Evolutionary conservation across 129 eudicot species (phyloP).

Genomic region (Chrysanthemum makinoi): DNA sequence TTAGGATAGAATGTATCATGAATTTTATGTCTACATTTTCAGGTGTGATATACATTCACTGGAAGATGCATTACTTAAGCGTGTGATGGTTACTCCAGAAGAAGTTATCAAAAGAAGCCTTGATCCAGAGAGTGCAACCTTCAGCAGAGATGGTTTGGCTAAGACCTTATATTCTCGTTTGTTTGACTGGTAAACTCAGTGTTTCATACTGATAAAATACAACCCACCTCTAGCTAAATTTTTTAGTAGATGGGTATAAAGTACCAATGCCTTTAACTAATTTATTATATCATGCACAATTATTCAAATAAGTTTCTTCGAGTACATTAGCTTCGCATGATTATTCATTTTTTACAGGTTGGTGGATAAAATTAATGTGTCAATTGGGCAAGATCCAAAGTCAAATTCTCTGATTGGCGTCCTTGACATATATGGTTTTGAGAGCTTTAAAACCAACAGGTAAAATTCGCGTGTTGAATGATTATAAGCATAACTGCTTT

Average conservation of each 20-base stretch:
- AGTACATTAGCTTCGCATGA: slow-evolving; percentile 17
- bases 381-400: slow-evolving; percentile 96
- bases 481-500: slow-evolving; percentile 6
- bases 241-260: not conserved
- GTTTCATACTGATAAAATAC: slow-evolving; percentile 11
- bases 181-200: slow-evolving; percentile 75
- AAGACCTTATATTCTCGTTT: slow-evolving; percentile 90
- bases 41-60: slow-evolving; percentile 81
- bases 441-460: slow-evolving; percentile 96
- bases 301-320: not conserved
- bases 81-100: slow-evolving; percentile 98
- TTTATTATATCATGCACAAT: not conserved
- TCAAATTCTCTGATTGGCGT: slow-evolving; percentile 87
- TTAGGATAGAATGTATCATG: slow-evolving; percentile 6
- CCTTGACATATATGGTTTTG: slow-evolving; percentile 98
- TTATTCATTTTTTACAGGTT: slow-evolving; percentile 52
- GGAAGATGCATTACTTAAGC: slow-evolving; percentile 87
- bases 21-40: slow-evolving; percentile 12
- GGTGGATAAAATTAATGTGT: slow-evolving; percentile 87
- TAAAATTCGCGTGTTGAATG: slow-evolving; percentile 24
- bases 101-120: slow-evolving; percentile 98
- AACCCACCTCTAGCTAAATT: not conserved
- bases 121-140: slow-evolving; percentile 76
- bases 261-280: slow-evolving; percentile 11
- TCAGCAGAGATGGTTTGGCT: slow-evolving; percentile 94